Conservation (phyloP, 208 protist genomes). For the Trichomonas gallinae region DNA sequence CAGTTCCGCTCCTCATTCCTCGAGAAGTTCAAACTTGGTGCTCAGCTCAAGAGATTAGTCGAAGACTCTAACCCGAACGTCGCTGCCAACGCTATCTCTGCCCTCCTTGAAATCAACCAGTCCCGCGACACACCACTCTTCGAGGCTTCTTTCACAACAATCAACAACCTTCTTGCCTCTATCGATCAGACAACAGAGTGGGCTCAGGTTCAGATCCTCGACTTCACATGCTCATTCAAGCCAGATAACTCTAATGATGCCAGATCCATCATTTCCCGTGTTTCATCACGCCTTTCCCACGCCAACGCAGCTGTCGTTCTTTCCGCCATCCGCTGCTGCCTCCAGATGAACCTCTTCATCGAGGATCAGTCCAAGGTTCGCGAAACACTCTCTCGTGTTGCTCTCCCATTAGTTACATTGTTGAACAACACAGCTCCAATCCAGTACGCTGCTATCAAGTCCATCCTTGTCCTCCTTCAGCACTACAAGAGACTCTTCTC, state of each 20-base stretch:
- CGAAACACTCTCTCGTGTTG: conserved; percentile 59
- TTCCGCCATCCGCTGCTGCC: conserved; percentile 74
- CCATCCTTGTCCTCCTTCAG: conserved; percentile 92
- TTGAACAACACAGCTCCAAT: conserved; percentile 68
- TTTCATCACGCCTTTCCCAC: conserved; percentile 80
- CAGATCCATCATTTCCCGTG: conserved; percentile 71
- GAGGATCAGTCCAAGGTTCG: conserved; percentile 53
- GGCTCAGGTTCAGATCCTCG: conserved; percentile 92
- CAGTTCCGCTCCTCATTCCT: background rate
- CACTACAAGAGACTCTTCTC: conserved; percentile 47
- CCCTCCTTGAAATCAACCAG: conserved; percentile 74
- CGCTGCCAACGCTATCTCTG: conserved; percentile 77
- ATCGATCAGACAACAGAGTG: conserved; percentile 87
- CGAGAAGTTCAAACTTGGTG: background rate
- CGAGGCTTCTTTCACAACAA: conserved; percentile 52
- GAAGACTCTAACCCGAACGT: conserved; percentile 83
- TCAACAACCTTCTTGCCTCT: conserved; percentile 79
- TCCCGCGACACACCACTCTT: conserved; percentile 44
- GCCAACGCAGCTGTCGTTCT: conserved; percentile 91
- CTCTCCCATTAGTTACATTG: conserved; percentile 68
- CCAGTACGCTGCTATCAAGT: conserved; percentile 91
- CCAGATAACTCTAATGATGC: conserved; percentile 46
- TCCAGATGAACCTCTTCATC: conserved; percentile 30
- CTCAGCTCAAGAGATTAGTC: conserved; percentile 59
- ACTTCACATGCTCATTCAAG: conserved; percentile 61